Percentiles rank a stretch among this genome's conserved stretches.
These are phyloP conservation scores for Backusella australiensis DNA, from an alignment of 192 early-diverging fungal genomes.

Conservation along the genomic window DNA sequence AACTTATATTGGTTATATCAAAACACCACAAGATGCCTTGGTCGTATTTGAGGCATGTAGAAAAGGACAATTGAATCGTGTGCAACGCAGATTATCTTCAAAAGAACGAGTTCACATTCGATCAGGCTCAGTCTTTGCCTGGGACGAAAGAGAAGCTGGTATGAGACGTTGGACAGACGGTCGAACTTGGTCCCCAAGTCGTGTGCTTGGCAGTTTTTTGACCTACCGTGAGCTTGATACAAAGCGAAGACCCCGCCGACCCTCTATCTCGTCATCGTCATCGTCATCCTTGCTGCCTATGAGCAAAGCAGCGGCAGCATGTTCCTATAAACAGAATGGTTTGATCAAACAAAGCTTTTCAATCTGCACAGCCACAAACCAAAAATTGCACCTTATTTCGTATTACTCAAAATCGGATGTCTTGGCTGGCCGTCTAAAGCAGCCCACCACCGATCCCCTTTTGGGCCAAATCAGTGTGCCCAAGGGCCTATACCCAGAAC, in stretches of 20 bases:
- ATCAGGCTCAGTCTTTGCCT: slow-evolving; percentile 87
- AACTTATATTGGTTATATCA: slow-evolving; percentile 82
- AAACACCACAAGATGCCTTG: slow-evolving; percentile 85
- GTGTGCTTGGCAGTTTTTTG: slow-evolving; percentile 85
- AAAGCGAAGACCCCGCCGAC: slow-evolving; percentile 51
- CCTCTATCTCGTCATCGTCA: slow-evolving; percentile 11
- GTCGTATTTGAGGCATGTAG: slow-evolving; percentile 90
- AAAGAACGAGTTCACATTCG: slow-evolving; percentile 77
- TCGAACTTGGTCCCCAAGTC: slow-evolving; percentile 82
- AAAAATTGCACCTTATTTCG: slow-evolving; percentile 84
- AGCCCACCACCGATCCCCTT: slow-evolving; percentile 63
- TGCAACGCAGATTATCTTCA: slow-evolving; percentile 80
- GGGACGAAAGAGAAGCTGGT: slow-evolving; percentile 88
- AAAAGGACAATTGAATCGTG: slow-evolving; percentile 64
- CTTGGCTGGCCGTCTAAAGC: slow-evolving; percentile 58
- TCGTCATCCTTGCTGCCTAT: neutral
- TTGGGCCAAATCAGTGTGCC: slow-evolving; percentile 70
- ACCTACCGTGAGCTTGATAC: slow-evolving; percentile 86
- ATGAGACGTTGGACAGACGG: slow-evolving; percentile 95
- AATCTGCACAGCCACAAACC: slow-evolving; percentile 75
- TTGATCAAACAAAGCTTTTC: slow-evolving; percentile 88
- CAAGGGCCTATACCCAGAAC: slow-evolving; percentile 85
- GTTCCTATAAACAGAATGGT: slow-evolving; percentile 72
- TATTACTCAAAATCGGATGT: slow-evolving; percentile 88
- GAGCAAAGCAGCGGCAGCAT: slow-evolving; percentile 30